These are phyloP conservation scores for Fomitopsis serialis DNA, from an alignment of 768 basidiomycete genomes.

Conservation along the genomic window DNA sequence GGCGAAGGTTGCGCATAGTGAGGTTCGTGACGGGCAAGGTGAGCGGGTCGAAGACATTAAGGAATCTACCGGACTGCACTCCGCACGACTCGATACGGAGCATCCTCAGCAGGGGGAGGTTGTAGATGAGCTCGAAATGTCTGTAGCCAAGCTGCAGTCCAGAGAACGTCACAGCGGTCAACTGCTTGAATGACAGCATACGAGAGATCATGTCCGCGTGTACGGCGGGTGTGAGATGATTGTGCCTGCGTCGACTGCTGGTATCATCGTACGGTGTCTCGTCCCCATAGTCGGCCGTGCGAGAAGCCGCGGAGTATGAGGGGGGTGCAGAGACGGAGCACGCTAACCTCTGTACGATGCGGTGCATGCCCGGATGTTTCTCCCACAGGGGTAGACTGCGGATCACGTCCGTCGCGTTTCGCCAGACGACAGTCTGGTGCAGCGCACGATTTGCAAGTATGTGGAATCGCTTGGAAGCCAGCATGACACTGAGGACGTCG, in stretches of 20 bases:
- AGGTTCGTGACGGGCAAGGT: conserved; percentile 39
- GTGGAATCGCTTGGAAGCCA: conserved; percentile 26
- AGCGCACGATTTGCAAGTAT: conserved; percentile 24
- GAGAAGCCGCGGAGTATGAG: not conserved
- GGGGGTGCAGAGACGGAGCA: conserved; percentile 15
- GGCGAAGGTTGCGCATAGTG: conserved; percentile 32
- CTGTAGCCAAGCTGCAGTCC: conserved; percentile 31
- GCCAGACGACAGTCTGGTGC: conserved; percentile 31
- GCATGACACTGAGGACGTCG: conserved; percentile 29
- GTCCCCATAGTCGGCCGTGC: not conserved
- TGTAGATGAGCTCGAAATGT: conserved; percentile 31
- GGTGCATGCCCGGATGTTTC: conserved; percentile 8
- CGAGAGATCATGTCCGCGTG: conserved; percentile 14
- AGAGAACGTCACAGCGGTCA: conserved; percentile 33
- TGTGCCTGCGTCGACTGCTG: not conserved
- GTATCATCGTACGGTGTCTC: not conserved
- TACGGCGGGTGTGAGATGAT: not conserved
- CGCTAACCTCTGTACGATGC: conserved; percentile 14
- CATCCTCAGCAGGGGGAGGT: conserved; percentile 30
- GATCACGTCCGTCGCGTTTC: conserved; percentile 22
- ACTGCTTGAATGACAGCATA: conserved; percentile 28
- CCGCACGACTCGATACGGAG: conserved; percentile 39
- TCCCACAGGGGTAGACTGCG: conserved; percentile 18
- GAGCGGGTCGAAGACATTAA: conserved; percentile 18
- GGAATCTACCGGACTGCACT: conserved; percentile 17